Evolutionary conservation across 192 early-diverging fungal species (phyloP), one percentile per base, ranked within the genome.

Genomic region (Entomortierella beljakovae): DNA sequence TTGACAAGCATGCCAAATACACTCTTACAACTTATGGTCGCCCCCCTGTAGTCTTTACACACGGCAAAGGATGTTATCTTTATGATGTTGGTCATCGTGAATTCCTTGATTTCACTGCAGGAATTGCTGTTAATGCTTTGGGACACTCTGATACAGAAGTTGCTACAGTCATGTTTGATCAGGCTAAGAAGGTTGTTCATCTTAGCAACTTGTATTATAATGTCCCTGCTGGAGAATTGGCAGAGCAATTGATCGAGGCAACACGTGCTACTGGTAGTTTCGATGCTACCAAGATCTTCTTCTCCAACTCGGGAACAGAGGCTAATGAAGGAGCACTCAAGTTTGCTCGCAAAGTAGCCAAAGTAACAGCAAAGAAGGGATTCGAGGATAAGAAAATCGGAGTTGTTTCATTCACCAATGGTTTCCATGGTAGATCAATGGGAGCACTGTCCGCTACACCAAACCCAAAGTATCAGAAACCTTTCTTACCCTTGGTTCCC

Each of bases 241-340:
- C 98, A 0, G 86, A 92, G 57, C 61, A 69, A 23, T 79, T 99
- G 28, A 89, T 98, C 11, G 83, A 89, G 40, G 79, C 82, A 6
- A 91, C 94, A 0, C 55, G 69, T 23, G 80, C 75, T 34, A 82
- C 83, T 11, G 87, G 88, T 23, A 57, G 40, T 1, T 82, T 80
- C 61, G 55, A 80, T 5, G 89, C 89, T 26, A 48, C 65, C 33
- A 94, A 94, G 68, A 91, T 97, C 48, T 99, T 99, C 73, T 95
- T 98, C 61, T 86, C 94, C 29, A 99, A 99, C 85, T 96, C 95
- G 29, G 98, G 98, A 61, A 98, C 98, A 0, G 98, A 99, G 80
- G 97, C 98, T 28, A 99, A 99, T 79, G 97, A 99, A 81, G 97
- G 96, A 35, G 95, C 97, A 1, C 70, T 99, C 32, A 99, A 99